phyloP scores from a whole-genome alignment of 805 yeast genomes.

The Yamadazyma nakazawae region DNA sequence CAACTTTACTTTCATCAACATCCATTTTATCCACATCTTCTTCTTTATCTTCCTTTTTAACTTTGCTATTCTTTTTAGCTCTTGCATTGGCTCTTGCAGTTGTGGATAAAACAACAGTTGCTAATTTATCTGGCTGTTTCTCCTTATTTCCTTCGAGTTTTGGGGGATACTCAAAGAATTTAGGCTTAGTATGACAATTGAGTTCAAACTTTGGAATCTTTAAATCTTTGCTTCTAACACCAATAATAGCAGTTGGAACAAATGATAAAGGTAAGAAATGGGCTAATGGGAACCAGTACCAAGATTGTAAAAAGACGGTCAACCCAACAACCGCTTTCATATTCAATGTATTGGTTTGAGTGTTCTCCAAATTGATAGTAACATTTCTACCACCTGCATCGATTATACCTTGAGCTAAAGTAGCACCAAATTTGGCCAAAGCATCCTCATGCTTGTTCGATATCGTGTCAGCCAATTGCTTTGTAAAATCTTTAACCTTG shows the following conservation, averaged over 20 bases:
- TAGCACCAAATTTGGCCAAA: slow-evolving; percentile 95
- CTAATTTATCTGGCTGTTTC: slow-evolving; percentile 82
- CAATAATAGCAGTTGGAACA: slow-evolving; percentile 87
- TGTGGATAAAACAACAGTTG: slow-evolving; percentile 91
- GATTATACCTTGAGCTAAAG: slow-evolving; percentile 93
- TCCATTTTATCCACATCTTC: slow-evolving; percentile 42
- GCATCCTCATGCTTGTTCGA: slow-evolving; percentile 93
- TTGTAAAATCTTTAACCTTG: slow-evolving; percentile 73
- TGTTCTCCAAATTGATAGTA: slow-evolving; percentile 86
- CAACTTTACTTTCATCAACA: slow-evolving; percentile 26
- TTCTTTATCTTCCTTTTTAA: slow-evolving; percentile 47
- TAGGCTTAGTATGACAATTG: slow-evolving; percentile 77
- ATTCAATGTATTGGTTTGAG: slow-evolving; percentile 86
- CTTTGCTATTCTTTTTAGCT: slow-evolving; percentile 61
- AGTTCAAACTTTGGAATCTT: slow-evolving; percentile 81
- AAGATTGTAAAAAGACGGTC: slow-evolving; percentile 84
- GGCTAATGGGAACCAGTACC: slow-evolving; percentile 98
- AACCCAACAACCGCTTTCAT: slow-evolving; percentile 90
- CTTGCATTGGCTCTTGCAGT: slow-evolving; percentile 93
- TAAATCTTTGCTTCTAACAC: slow-evolving; percentile 73
- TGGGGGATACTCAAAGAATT: slow-evolving; percentile 85
- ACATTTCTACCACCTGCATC: slow-evolving; percentile 99
- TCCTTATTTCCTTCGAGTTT: slow-evolving; percentile 74
- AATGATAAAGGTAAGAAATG: slow-evolving; percentile 91
- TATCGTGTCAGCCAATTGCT: slow-evolving; percentile 70